Evolutionary conservation across 1,139 yeast species (phyloP).

Genomic region (Pichia sp.): DNA sequence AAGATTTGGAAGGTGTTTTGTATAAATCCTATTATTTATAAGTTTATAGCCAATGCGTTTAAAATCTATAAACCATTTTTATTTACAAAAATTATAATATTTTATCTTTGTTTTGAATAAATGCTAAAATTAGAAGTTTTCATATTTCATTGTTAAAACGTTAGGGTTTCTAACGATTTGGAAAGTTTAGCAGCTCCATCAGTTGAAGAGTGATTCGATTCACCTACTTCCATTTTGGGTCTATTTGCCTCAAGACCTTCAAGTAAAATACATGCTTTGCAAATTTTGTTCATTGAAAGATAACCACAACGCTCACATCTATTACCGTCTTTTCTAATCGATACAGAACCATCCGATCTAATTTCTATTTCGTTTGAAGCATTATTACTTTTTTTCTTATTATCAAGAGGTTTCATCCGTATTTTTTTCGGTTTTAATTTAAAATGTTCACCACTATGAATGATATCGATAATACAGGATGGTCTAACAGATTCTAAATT

Average conservation of each 20-base stretch:
- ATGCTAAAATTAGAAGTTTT: too few relatives aligned
- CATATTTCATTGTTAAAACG: constrained; percentile 37
- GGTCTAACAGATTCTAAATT: constrained; percentile 88
- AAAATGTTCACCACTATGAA: constrained; percentile 88
- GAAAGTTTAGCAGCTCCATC: constrained; percentile 64
- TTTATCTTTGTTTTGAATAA: too few relatives aligned
- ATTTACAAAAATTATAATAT: too few relatives aligned
- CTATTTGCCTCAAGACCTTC: constrained; percentile 78
- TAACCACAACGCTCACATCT: constrained; percentile 89
- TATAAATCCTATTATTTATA: constrained; percentile 90
- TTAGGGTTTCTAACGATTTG: constrained; percentile 57
- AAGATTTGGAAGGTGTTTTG: constrained; percentile 89
- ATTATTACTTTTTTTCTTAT: constrained; percentile 14
- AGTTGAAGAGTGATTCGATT: constrained; percentile 40
- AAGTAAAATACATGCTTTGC: constrained; percentile 88
- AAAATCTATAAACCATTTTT: too few relatives aligned
- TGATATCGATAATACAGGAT: constrained; percentile 88
- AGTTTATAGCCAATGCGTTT: too few relatives aligned
- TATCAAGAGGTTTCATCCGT: constrained; percentile 14
- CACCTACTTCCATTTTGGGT: constrained; percentile 40
- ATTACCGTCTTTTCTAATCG: constrained; percentile 50
- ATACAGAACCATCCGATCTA: constrained; percentile 55
- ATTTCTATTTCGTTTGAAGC: constrained; percentile 40
- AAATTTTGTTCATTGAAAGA: constrained; percentile 76
- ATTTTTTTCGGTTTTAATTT: constrained; percentile 51